phyloP scores from a whole-genome alignment of 176 grass and related monocot species.

The Avena sativa region DNA sequence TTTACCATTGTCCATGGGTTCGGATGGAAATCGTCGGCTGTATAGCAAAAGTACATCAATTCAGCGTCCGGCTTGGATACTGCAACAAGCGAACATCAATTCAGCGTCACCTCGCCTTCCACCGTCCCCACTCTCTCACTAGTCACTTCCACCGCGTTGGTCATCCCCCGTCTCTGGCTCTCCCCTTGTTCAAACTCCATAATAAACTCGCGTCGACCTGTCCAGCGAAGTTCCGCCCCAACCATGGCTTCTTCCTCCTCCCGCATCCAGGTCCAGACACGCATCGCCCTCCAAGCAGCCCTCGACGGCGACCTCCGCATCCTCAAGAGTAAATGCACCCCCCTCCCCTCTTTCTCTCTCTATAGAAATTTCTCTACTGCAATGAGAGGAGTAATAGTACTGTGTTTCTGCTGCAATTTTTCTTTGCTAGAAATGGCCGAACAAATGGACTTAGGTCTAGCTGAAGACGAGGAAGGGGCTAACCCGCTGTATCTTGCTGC shows the following conservation, averaged over 20 bases:
- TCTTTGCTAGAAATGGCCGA: slow-evolving; percentile 19
- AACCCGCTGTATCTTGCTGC: slow-evolving; percentile 47
- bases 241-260: slow-evolving; percentile 12
- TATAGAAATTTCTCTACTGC: not conserved
- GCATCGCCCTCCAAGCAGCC: slow-evolving; percentile 28
- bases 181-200: not conserved
- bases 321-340: slow-evolving; percentile 32
- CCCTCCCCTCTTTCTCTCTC: not conserved
- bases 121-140: not conserved
- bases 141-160: not conserved
- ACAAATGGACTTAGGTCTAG: slow-evolving; percentile 1
- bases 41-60: no score
- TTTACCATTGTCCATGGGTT: no score
- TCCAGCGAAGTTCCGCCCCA: not conserved
- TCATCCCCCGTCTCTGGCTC: not conserved
- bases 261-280: not conserved
- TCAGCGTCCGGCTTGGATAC: no score
- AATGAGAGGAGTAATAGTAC: not conserved
- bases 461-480: slow-evolving; percentile 1
- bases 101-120: not conserved
- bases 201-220: not conserved
- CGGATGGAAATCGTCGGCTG: no score
- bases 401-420: not conserved
- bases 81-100: not conserved
- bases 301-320: slow-evolving; percentile 19